A percentile compares a stretch with the other conserved stretches of the same genome.
These are phyloP conservation scores for Penicillium subrubescens DNA, from an alignment of 495 filamentous ascomycete species.

Conservation along the genomic window DNA sequence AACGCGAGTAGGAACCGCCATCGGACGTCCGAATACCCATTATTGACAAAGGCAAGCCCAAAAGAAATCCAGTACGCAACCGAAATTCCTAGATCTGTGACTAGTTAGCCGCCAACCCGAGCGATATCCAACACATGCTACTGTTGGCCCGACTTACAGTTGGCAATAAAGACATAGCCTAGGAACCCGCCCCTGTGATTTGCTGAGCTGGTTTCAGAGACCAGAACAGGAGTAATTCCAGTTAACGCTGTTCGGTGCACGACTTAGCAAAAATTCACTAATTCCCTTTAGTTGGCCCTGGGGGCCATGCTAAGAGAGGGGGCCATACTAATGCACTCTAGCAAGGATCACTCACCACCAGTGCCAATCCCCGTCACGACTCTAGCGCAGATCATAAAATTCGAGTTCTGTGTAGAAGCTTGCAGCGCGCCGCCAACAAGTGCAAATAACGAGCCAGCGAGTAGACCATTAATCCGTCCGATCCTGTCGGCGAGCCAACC, in stretches of 20 bases:
- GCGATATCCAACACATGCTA: neutral
- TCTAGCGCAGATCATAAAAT: slow-evolving; percentile 57
- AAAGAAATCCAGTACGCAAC: slow-evolving; percentile 67
- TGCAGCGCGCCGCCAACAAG: slow-evolving; percentile 57
- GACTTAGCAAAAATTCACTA: neutral
- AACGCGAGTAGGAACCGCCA: slow-evolving; percentile 60
- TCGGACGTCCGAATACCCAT: slow-evolving; percentile 51
- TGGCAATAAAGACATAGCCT: slow-evolving; percentile 57
- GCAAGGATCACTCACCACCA: slow-evolving; percentile 33
- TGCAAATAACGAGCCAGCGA: slow-evolving; percentile 54
- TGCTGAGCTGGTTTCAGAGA: slow-evolving; percentile 54
- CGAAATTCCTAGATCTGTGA: slow-evolving; percentile 56
- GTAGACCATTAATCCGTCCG: slow-evolving; percentile 58
- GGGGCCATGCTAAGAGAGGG: neutral
- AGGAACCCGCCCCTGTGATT: slow-evolving; percentile 50
- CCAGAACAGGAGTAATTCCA: slow-evolving; percentile 53
- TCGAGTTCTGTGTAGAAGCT: slow-evolving; percentile 49
- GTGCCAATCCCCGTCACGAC: slow-evolving; percentile 60
- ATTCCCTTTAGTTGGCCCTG: neutral
- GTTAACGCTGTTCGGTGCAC: slow-evolving; percentile 39
- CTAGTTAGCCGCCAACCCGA: slow-evolving; percentile 5
- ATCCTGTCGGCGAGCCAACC: slow-evolving; percentile 55
- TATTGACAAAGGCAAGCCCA: slow-evolving; percentile 54
- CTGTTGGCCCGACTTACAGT: slow-evolving; percentile 35
- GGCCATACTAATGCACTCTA: slow-evolving; percentile 9